phyloP scores from a whole-genome alignment of 805 yeast genomes.

The Candida ponderosae region DNA sequence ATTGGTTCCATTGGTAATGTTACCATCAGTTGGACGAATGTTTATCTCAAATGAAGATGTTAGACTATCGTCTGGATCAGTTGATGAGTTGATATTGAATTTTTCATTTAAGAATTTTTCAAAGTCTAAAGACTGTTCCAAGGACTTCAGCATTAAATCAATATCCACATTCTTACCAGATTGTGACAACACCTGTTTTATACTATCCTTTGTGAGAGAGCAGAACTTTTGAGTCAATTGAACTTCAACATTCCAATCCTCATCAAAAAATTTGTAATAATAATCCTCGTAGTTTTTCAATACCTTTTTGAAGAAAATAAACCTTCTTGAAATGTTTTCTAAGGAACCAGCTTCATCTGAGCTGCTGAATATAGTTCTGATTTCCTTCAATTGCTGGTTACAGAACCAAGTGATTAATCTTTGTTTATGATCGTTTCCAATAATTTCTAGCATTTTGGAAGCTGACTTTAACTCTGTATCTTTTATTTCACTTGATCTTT shows the following conservation, averaged over 20 bases:
- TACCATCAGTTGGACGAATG: constrained; percentile 29
- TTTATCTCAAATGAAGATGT: constrained; percentile 17
- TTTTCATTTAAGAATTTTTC: constrained; percentile 65
- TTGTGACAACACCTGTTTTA: constrained; percentile 43
- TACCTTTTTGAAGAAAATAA: constrained; percentile 70
- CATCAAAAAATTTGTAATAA: constrained; percentile 52
- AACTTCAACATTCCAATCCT: constrained; percentile 61
- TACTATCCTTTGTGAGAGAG: constrained; percentile 59
- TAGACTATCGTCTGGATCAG: constrained; percentile 5
- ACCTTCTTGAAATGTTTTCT: constrained; percentile 79
- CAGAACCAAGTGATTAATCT: constrained; percentile 70
- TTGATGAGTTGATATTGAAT: too few relatives aligned
- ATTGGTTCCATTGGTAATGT: too few relatives aligned
- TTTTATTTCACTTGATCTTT: constrained; percentile 11
- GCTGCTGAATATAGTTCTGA: constrained; percentile 63
- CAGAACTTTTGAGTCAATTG: constrained; percentile 59
- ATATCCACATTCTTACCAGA: constrained; percentile 42
- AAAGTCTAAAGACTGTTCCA: constrained; percentile 77
- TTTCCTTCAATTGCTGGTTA: constrained; percentile 61
- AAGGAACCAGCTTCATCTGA: constrained; percentile 92
- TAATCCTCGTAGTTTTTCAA: constrained; percentile 49
- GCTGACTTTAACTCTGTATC: constrained; percentile 43
- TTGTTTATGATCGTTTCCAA: constrained; percentile 49
- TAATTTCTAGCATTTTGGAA: constrained; percentile 60
- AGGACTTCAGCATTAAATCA: constrained; percentile 55